phyloP scores from a whole-genome alignment of 2,329 filamentous ascomycete species.

The Hirsutella thompsonii region DNA sequence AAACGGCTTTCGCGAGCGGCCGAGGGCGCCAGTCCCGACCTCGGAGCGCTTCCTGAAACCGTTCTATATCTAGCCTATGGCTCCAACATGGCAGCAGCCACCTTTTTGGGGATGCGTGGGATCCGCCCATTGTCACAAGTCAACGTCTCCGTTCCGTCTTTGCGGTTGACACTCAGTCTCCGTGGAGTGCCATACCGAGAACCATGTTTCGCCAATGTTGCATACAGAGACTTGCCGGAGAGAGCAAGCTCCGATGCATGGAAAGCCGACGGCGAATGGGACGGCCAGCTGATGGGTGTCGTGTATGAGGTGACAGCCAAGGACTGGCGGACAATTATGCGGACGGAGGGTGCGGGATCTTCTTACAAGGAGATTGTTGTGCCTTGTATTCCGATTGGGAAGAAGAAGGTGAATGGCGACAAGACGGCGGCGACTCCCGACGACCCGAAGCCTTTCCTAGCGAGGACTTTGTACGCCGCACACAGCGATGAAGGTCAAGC shows the following conservation, averaged over 20 bases:
- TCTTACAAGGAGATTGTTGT: conserved; percentile 78
- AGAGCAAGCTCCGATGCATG: conserved; percentile 13
- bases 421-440: conserved; percentile 35
- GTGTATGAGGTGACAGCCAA: conserved; percentile 83
- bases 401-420: conserved; percentile 25
- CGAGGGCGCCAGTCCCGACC: conserved; percentile 10
- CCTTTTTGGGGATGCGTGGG: conserved; percentile 64
- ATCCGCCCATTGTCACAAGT: conserved; percentile 71
- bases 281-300: conserved; percentile 76
- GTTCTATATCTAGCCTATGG: conserved; percentile 82
- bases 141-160: conserved; percentile 68
- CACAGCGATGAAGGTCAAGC: conserved; percentile 19
- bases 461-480: conserved; percentile 73
- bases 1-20: conserved; percentile 17
- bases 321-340: conserved; percentile 79
- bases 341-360: conserved; percentile 76
- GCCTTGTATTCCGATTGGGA: conserved; percentile 59
- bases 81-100: conserved; percentile 72
- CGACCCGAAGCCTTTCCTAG: conserved; percentile 55
- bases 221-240: conserved; percentile 40
- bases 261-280: conserved; percentile 36
- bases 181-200: conserved; percentile 77
- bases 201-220: conserved; percentile 83
- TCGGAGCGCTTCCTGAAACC: conserved; percentile 24
- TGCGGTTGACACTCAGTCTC: conserved; percentile 74